Conservation (phyloP, 2,329 filamentous ascomycete species). For the Alternaria solani region DNA sequence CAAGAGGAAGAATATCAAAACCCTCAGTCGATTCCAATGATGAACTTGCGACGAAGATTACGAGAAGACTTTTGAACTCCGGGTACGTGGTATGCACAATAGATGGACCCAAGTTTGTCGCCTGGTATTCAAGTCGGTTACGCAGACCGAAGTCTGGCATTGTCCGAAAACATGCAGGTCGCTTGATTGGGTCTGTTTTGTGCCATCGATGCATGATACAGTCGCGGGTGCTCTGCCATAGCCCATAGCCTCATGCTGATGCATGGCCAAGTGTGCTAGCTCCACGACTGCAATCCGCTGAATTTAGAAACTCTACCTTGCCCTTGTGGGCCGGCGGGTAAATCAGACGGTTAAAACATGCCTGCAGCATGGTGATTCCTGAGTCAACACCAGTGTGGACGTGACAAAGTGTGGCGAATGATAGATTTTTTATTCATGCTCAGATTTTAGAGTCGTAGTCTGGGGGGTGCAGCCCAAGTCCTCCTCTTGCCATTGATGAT, state of each 20-base stretch:
- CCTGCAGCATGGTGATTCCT: neutral
- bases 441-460: conserved; percentile 42
- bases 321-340: conserved; percentile 9
- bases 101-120: neutral
- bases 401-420: conserved; percentile 7
- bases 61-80: neutral
- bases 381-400: conserved; percentile 1
- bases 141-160: neutral
- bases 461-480: conserved; percentile 51
- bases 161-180: neutral
- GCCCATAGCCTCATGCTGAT: conserved; percentile 7
- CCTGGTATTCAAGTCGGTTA: neutral
- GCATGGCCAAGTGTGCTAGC: conserved; percentile 4
- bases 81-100: neutral
- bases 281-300: neutral
- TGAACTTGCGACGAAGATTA: neutral
- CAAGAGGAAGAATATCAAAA: neutral
- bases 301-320: neutral
- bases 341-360: conserved; percentile 10
- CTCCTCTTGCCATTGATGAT: conserved; percentile 50
- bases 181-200: neutral
- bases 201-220: neutral
- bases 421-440: conserved; percentile 20
- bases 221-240: neutral
- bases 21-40: neutral